phyloP scores from a whole-genome alignment of 768 basidiomycete species.

The Pulveroboletus sp. region DNA sequence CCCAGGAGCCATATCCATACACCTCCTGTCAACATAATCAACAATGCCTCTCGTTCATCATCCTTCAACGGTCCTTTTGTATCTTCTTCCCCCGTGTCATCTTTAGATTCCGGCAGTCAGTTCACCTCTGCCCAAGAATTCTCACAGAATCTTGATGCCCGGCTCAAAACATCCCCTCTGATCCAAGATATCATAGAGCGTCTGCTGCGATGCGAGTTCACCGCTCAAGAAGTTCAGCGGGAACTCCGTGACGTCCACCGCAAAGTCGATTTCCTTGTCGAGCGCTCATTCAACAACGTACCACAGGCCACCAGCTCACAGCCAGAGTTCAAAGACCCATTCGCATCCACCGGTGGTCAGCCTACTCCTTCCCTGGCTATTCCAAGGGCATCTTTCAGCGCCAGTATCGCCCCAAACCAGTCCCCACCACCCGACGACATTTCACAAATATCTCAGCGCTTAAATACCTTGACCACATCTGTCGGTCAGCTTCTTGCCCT shows the following conservation, averaged over 20 bases:
- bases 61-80: slow-evolving; percentile 47
- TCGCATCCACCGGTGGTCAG: slow-evolving; percentile 44
- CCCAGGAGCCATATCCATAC: slow-evolving; percentile 41
- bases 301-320: slow-evolving; percentile 31
- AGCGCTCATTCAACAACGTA: slow-evolving; percentile 49
- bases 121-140: slow-evolving; percentile 49
- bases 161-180: slow-evolving; percentile 72
- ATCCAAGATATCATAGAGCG: slow-evolving; percentile 77
- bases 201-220: slow-evolving; percentile 66
- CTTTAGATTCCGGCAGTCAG: slow-evolving; percentile 71
- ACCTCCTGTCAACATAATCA: slow-evolving; percentile 42
- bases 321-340: slow-evolving; percentile 85
- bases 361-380: slow-evolving; percentile 37
- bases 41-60: slow-evolving; percentile 35
- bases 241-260: slow-evolving; percentile 72
- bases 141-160: slow-evolving; percentile 58
- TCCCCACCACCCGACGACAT: slow-evolving; percentile 67
- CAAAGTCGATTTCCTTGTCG: slow-evolving; percentile 75
- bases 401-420: slow-evolving; percentile 73
- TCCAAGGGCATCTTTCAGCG: slow-evolving; percentile 61
- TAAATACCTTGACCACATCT: slow-evolving; percentile 78
- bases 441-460: slow-evolving; percentile 69
- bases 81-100: slow-evolving; percentile 77
- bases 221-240: slow-evolving; percentile 68
- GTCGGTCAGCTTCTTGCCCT: slow-evolving; percentile 82